Base-by-base conservation (phyloP, 495 filamentous ascomycete genomes). In the Trichoderma reesei region DNA sequence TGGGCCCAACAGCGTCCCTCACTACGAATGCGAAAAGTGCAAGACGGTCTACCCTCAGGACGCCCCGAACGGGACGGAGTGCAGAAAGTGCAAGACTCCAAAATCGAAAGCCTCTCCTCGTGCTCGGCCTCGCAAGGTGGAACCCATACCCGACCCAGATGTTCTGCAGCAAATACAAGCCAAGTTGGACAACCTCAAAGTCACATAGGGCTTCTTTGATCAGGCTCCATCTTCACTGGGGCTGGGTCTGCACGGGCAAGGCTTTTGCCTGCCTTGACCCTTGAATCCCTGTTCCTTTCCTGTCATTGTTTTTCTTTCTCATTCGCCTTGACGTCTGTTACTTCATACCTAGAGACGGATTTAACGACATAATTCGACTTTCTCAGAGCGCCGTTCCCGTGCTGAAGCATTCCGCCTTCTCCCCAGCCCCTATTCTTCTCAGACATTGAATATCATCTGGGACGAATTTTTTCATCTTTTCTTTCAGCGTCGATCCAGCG, bases 21-120 rank as follows among this genome's bases (percentile, higher is more conserved):
- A 85, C 65, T 88, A 86, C 71, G 75, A 78, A 36, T 92, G 89
- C 68, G 84, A 87, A 68, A 70, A 81, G 36, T 92, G 89, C 77
- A 75, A 74, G 51, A 84, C 78, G 31, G 68, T 77, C 11, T 90
- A 82, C 72, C 68, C 77, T 72, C 18, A 76, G 66, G 41, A 78
- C 72, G 65, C 78, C 64, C 41, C 75, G 41, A 72, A 74, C 13
- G 75, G 73, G n/a, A 67, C 72, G 9, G 69, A 66, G n/a, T 92
- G 89, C 70, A 68, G 70, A n/a, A 80, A 77, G 34, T 92, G 89
- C 73, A 77, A 79, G 11, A 85, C 89, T 70, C 72, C 73, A 60
- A 84, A 83, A 68, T 80, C 77, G 69, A 64, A 73, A 18, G 70
- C 74, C 9, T 82, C 79, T 68, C 73, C 74, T 5, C 72, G 80